Base-by-base conservation (phyloP, 805 yeast species). In the Candida fluviatilis region DNA sequence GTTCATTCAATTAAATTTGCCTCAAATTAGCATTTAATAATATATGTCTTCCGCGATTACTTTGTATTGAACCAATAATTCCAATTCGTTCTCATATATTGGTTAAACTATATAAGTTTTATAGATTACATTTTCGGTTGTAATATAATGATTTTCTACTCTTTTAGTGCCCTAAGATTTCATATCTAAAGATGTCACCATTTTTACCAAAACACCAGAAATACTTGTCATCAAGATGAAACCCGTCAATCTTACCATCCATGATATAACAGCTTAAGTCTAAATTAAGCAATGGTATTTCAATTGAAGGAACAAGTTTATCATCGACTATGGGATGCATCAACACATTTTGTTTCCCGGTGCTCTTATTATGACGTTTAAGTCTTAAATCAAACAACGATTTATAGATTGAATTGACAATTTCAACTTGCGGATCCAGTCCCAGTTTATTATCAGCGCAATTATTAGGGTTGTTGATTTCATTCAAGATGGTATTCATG, bases 131-230 rank as follows among this genome's bases (percentile, higher is more conserved):
- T 21, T 21, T 21, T 10, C 10, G 10, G 10, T 21, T 21, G 10
- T 21, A 21, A 6, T 6, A 21, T 21, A 6, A 6, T 21, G 10
- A 21, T 10, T 6, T 21, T 21, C 6, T 21, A 10, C 24, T 21
- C 10, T 8, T 26, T 26, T 26, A 26, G 6, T 8, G 15, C 7
- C 15, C 15, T 5, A 33, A 14, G n/a, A 33, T 53, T 34, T 34
- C 36, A 40, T 58, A 66, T 33, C 54, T 56, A 46, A 67, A 65
- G 4, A 67, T 52, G 48, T 68, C 73, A 3, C 73, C 73, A 36
- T 55, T 60, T 38, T 59, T 63, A 6, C 64, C 64, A 48, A 58
- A 64, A 31, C 65, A 53, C 71, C 70, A 66, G 39, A 67, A 57
- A 35, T 49, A 48, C 11, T 30, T 25, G 1, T 48, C 41, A 30